Conservation (phyloP, 306 rosid genomes). For the Cucurbita maxima region DNA sequence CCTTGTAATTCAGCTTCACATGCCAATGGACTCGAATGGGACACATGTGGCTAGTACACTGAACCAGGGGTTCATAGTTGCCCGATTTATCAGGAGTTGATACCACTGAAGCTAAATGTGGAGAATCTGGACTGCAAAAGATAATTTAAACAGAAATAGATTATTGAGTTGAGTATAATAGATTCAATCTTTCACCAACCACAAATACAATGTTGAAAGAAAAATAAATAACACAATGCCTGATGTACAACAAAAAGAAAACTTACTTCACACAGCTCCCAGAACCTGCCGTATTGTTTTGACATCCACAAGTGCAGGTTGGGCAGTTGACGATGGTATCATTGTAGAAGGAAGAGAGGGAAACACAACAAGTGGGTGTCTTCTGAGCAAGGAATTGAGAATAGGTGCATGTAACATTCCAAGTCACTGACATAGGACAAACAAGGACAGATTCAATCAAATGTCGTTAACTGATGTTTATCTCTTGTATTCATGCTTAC, state of each 20-base stretch:
- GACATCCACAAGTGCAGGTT: constrained; percentile 91
- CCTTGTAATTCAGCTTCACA: constrained; percentile 91
- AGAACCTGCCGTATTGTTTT: constrained; percentile 46
- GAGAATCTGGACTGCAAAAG: constrained; percentile 42
- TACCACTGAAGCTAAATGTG: constrained; percentile 64
- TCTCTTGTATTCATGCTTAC: not conserved
- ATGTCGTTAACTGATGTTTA: not conserved
- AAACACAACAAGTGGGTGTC: constrained; percentile 97
- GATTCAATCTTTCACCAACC: not conserved
- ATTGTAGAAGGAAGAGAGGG: constrained; percentile 91
- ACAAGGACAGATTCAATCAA: not conserved
- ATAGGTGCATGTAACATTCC: constrained; percentile 93
- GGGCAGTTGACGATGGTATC: constrained; percentile 87
- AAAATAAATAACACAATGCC: not conserved
- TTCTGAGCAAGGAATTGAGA: constrained; percentile 94
- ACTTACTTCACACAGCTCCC: constrained; percentile 78
- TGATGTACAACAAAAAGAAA: constrained; percentile 3
- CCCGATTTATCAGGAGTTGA: constrained; percentile 34
- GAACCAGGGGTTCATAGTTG: constrained; percentile 56
- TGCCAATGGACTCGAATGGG: constrained; percentile 97
- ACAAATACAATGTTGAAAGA: not conserved
- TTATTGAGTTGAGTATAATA: not conserved
- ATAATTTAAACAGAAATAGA: constrained; percentile 6
- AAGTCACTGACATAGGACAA: constrained; percentile 67
- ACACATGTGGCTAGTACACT: constrained; percentile 92